A percentile compares a stretch with the other conserved stretches of the same genome.
Conservation (phyloP, 441 rosid genomes). For the Biscutella laevigata region DNA sequence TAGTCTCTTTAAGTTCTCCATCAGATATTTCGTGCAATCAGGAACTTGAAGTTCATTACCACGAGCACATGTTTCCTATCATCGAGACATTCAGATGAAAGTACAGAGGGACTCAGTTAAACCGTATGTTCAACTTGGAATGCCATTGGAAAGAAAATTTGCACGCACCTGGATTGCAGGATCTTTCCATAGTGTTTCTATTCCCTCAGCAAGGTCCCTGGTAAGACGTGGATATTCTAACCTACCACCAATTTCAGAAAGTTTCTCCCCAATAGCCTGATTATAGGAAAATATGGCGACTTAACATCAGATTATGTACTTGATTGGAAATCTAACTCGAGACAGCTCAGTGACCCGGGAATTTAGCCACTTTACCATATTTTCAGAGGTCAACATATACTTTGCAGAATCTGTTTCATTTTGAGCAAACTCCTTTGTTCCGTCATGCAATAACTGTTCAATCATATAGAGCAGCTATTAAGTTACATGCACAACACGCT, state of each 20-base stretch:
- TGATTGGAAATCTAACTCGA: neutral
- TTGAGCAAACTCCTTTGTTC: conserved; percentile 88
- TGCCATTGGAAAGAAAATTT: neutral
- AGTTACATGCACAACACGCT: conserved; percentile 17
- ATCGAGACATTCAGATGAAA: neutral
- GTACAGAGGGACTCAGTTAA: neutral
- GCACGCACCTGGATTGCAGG: conserved; percentile 70
- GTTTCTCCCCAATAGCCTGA: conserved; percentile 69
- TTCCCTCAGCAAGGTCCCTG: conserved; percentile 61
- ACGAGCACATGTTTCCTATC: conserved; percentile 73
- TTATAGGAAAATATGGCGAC: neutral
- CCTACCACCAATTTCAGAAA: conserved; percentile 73
- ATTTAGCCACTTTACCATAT: conserved; percentile 46
- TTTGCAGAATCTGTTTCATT: conserved; percentile 59
- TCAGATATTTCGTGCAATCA: conserved; percentile 77
- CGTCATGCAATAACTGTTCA: conserved; percentile 76
- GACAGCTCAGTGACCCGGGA: neutral
- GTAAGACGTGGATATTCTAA: conserved; percentile 67
- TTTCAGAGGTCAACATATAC: conserved; percentile 52
- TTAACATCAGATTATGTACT: neutral
- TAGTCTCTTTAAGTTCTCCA: conserved; percentile 82
- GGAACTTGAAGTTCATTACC: conserved; percentile 92
- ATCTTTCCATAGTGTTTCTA: conserved; percentile 85
- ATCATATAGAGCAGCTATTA: conserved; percentile 16
- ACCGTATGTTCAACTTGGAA: neutral